Conservation (phyloP, 306 rosid species). For the Alnus rubra region DNA sequence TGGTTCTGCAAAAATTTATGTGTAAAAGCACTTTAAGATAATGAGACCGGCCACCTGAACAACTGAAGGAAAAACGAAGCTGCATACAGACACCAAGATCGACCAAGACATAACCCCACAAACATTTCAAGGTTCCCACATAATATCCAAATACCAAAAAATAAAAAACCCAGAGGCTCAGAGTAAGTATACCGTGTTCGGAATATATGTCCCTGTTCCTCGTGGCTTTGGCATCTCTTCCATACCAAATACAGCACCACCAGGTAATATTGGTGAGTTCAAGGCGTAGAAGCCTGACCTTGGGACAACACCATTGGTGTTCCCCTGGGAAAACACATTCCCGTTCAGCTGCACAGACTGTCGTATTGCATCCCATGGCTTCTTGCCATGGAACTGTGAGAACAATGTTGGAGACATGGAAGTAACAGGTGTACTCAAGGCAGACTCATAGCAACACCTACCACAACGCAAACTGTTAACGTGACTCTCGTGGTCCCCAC, state of each 20-base stretch:
- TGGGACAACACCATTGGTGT: slow-evolving; percentile 34
- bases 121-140: slow-evolving; percentile 4
- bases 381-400: slow-evolving; percentile 35
- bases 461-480: slow-evolving; percentile 31
- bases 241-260: slow-evolving; percentile 33
- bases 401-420: slow-evolving; percentile 28
- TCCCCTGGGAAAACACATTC: slow-evolving; percentile 33
- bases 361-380: slow-evolving; percentile 42
- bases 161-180: slow-evolving; percentile 20
- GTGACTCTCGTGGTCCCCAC: slow-evolving; percentile 45
- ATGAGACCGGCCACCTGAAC: slow-evolving; percentile 11
- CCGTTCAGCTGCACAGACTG: slow-evolving; percentile 34
- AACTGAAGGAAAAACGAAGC: slow-evolving; percentile 1
- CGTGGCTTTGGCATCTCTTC: slow-evolving; percentile 54
- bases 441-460: slow-evolving; percentile 32
- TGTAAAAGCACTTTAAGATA: slow-evolving; percentile 26
- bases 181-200: slow-evolving; percentile 47
- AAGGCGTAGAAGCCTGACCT: slow-evolving; percentile 37
- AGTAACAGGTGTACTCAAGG: slow-evolving; percentile 22
- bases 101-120: neutral
- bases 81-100: slow-evolving; percentile 1
- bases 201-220: slow-evolving; percentile 60
- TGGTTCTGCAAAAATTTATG: slow-evolving; percentile 45
- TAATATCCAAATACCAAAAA: neutral
- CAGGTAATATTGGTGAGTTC: slow-evolving; percentile 33